Base-by-base conservation (phyloP, 2,329 filamentous ascomycete genomes). In the Cladophialophora carrionii region DNA sequence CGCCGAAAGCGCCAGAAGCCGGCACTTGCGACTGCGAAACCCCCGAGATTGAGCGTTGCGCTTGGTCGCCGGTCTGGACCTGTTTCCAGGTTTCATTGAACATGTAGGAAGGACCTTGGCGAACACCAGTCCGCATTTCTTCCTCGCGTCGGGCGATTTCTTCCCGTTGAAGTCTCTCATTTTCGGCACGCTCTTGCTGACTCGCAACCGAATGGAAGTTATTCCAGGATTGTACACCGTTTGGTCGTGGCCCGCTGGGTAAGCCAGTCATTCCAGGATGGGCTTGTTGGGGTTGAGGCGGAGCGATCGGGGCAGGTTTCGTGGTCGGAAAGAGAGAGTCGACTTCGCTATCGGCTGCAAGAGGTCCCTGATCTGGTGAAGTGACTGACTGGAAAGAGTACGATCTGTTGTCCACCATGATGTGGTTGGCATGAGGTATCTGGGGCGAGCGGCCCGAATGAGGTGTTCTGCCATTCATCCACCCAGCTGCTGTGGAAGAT, bases 1-100 rank as follows among this genome's bases (percentile, higher is more conserved):
- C 71, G 63, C 79, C 78, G 60, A 81, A 74, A 17, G 76, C 74
- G 51, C 78, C 68, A 10, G 75, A 71, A 10, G 75, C 66, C 8
- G 76, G 66, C 37, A 76, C 68, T n/a, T 72, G 70, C n/a, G 74
- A 71, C 57, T 76, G 76, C n/a, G 76, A 70, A 34, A 79, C 73
- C 22, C 72, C 72, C 41, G 78, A 72, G 20, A 80, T 70, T 41
- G 78, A 74, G 58, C 79, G 76, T 64, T 78, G 74, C 57, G 75
- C 76, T 48, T 80, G 75, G 26, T 81, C 78, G 53, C 77, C 78
- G 17, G 75, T 68, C 26, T 77, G 76, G 24, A 80, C 77, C 66
- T 81, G 79, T 48, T 78, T 77, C 79, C 80, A 83, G 14, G 80
- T 81, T 64, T 82, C 78, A 48, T 79, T 75, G 62, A 81, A 79